Evolutionary conservation across 2,329 filamentous ascomycete genomes (phyloP).

Genomic region (Diplodia mutila): DNA sequence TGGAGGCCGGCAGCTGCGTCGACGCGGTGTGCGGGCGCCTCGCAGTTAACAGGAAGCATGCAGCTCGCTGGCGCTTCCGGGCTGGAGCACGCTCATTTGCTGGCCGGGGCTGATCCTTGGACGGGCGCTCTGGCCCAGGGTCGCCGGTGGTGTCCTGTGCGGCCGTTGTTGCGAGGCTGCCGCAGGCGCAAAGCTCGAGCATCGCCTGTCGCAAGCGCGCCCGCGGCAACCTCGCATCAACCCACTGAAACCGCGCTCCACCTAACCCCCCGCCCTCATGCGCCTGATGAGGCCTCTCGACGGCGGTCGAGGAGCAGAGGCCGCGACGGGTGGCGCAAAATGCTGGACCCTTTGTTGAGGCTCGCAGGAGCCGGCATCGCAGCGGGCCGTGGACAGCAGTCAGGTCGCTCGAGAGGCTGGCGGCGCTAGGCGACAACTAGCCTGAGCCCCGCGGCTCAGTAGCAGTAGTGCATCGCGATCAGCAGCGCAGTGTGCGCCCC

Average conservation of each 20-base stretch:
- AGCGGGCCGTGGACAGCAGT: conserved; percentile 1
- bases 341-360: neutral
- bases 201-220: neutral
- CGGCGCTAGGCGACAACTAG: neutral
- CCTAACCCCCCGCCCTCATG: neutral
- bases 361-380: neutral
- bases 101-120: conserved; percentile 6
- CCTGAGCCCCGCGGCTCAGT: neutral
- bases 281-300: neutral
- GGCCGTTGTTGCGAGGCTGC: conserved; percentile 10
- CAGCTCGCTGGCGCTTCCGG: conserved; percentile 20
- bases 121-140: conserved; percentile 2
- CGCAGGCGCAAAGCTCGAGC: neutral
- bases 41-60: conserved; percentile 6
- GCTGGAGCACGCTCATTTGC: conserved; percentile 16
- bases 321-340: neutral
- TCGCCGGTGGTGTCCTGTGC: conserved; percentile 1
- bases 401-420: neutral
- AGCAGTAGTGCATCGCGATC: conserved; percentile 7
- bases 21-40: conserved; percentile 10
- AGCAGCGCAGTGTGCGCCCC: conserved; percentile 18
- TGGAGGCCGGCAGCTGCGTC: neutral
- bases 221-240: conserved; percentile 13
- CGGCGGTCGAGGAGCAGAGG: neutral
- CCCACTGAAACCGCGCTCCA: conserved; percentile 19